phyloP scores from a whole-genome alignment of 2,329 filamentous ascomycete species.

The Exophiala aquamarina region DNA sequence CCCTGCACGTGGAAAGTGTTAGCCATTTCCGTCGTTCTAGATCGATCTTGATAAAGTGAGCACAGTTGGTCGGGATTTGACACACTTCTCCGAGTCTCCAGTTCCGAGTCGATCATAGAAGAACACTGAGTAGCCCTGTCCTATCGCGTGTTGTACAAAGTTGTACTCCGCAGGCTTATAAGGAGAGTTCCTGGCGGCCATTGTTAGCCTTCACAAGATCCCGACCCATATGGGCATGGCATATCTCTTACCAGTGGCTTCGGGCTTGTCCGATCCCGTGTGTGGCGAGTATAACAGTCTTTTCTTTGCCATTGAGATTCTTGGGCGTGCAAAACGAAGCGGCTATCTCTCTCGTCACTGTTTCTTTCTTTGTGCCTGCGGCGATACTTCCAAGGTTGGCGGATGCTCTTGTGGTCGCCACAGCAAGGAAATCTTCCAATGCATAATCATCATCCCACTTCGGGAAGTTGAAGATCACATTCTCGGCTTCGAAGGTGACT shows the following conservation, averaged over 20 bases:
- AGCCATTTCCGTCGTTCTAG: background rate
- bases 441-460: slow-evolving; percentile 15
- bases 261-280: slow-evolving; percentile 34
- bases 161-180: slow-evolving; percentile 31
- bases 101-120: slow-evolving; percentile 33
- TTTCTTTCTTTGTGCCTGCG: slow-evolving; percentile 11
- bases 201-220: background rate
- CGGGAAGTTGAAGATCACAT: slow-evolving; percentile 10
- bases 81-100: slow-evolving; percentile 30
- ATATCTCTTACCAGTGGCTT: slow-evolving; percentile 26
- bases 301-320: slow-evolving; percentile 29
- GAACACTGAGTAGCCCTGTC: slow-evolving; percentile 33
- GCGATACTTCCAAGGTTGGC: slow-evolving; percentile 6
- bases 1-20: slow-evolving; percentile 5
- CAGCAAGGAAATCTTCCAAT: slow-evolving; percentile 11
- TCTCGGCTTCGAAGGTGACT: slow-evolving; percentile 9
- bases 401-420: slow-evolving; percentile 9
- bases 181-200: slow-evolving; percentile 17
- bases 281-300: slow-evolving; percentile 34
- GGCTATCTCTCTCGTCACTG: slow-evolving; percentile 14
- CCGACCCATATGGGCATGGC: background rate
- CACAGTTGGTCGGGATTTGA: slow-evolving; percentile 9
- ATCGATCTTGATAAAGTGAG: background rate
- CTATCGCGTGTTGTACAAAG: slow-evolving; percentile 31
- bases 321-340: slow-evolving; percentile 23